A percentile compares a stretch with the other conserved stretches of the same genome.
Evolutionary conservation across 108 stramenopile species (phyloP).

Genomic region (Halocafeteria seosinensis): DNA sequence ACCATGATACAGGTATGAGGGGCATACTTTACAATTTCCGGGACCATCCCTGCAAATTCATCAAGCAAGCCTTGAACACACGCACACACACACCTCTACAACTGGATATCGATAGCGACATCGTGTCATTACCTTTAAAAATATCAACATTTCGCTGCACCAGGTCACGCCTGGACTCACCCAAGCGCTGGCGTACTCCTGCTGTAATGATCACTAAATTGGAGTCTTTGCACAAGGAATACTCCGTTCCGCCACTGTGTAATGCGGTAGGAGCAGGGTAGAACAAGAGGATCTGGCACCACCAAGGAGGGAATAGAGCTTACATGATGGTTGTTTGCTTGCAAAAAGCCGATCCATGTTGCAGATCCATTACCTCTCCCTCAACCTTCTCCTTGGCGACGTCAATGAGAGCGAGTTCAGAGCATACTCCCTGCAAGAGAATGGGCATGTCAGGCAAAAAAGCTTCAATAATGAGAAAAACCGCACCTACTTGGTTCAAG

Average conservation of each 20-base stretch:
- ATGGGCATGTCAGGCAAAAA: neutral
- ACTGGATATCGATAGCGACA: no score
- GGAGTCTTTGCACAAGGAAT: constrained; percentile 19
- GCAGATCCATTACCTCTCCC: constrained; percentile 37
- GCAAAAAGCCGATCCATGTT: constrained; percentile 32
- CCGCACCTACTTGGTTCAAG: constrained; percentile 18
- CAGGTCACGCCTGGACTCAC: constrained; percentile 31
- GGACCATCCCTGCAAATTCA: constrained; percentile 18
- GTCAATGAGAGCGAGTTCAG: constrained; percentile 33
- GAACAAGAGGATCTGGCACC: no score
- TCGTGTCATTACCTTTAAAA: constrained; percentile 12
- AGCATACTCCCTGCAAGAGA: constrained; percentile 2
- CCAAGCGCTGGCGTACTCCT: constrained; percentile 30
- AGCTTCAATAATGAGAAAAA: neutral
- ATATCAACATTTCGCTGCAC: constrained; percentile 28
- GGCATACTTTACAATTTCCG: constrained; percentile 23
- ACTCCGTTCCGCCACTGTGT: constrained; percentile 18
- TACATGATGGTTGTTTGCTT: no score
- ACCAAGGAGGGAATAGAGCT: no score
- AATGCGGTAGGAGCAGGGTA: neutral
- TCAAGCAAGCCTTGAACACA: no score
- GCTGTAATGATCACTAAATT: constrained; percentile 40
- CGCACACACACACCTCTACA: no score
- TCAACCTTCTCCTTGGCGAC: constrained; percentile 25
- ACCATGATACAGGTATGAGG: constrained; percentile 33